These are phyloP conservation scores for Perkinsus chesapeaki DNA, from an alignment of 169 alveolate genomes.

Conservation along the genomic window DNA sequence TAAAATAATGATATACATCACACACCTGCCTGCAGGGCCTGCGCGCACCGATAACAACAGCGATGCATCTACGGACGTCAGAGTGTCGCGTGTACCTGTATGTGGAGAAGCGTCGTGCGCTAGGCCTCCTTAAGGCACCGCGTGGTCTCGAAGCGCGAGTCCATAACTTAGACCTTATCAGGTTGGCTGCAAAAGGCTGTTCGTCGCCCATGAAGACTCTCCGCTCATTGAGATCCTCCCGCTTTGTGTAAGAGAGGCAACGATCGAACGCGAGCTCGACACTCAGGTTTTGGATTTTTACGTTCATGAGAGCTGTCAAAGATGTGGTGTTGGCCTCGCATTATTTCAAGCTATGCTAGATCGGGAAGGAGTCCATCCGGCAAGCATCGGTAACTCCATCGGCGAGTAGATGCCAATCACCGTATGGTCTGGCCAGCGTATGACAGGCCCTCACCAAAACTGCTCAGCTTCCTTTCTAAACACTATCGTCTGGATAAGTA, in stretches of 20 bases:
- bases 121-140: background rate
- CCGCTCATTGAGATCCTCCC: background rate
- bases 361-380: background rate
- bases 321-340: conserved; percentile 67
- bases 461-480: conserved; percentile 57
- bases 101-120: background rate
- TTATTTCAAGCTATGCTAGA: background rate
- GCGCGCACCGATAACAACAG: background rate
- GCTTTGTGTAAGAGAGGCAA: background rate
- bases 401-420: background rate
- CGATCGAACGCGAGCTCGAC: conserved; percentile 48
- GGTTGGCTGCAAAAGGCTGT: background rate
- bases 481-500: conserved; percentile 51
- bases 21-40: background rate
- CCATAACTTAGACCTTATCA: background rate
- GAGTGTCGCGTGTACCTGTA: background rate
- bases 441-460: conserved; percentile 76
- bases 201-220: background rate
- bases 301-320: conserved; percentile 63
- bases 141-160: background rate
- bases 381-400: background rate
- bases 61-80: background rate
- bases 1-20: background rate
- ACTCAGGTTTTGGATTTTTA: conserved; percentile 73
- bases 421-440: conserved; percentile 44